Conservation (phyloP, 176 grass and related monocot genomes). For the Phyllostachys edulis region DNA sequence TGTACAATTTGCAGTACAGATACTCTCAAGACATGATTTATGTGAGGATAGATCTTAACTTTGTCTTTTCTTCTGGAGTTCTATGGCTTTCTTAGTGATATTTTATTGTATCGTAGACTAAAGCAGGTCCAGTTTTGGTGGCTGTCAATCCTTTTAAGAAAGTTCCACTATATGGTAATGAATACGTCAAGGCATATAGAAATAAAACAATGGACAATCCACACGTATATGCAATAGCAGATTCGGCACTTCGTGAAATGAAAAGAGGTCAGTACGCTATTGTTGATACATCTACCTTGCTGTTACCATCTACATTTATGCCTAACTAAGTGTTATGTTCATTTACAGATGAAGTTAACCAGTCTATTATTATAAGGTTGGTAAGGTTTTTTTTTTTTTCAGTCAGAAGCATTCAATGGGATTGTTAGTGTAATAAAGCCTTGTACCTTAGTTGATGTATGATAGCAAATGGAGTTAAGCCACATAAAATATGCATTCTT, state of each 20-base stretch:
- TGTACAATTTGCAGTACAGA: conserved; percentile 94
- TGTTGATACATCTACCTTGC: conserved; percentile 29
- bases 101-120: conserved; percentile 65
- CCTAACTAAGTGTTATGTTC: conserved; percentile 39
- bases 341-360: conserved; percentile 97
- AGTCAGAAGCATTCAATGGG: neutral
- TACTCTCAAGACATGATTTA: conserved; percentile 89
- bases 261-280: conserved; percentile 62
- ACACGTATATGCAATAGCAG: conserved; percentile 98
- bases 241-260: conserved; percentile 90
- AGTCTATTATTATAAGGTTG: conserved; percentile 98
- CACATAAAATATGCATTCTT: conserved; percentile 5
- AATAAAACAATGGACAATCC: conserved; percentile 74
- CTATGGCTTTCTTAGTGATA: conserved; percentile 41
- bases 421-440: neutral
- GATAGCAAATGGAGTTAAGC: neutral
- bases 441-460: neutral
- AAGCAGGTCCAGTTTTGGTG: conserved; percentile 98
- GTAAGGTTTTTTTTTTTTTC: neutral
- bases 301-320: conserved; percentile 26
- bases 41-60: conserved; percentile 54
- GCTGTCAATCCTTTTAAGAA: conserved; percentile 98
- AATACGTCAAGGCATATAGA: conserved; percentile 83
- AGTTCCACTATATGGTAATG: conserved; percentile 81
- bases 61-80: conserved; percentile 13